phyloP scores from a whole-genome alignment of 1,284 basidiomycete species.

The Blastosporella zonata region DNA sequence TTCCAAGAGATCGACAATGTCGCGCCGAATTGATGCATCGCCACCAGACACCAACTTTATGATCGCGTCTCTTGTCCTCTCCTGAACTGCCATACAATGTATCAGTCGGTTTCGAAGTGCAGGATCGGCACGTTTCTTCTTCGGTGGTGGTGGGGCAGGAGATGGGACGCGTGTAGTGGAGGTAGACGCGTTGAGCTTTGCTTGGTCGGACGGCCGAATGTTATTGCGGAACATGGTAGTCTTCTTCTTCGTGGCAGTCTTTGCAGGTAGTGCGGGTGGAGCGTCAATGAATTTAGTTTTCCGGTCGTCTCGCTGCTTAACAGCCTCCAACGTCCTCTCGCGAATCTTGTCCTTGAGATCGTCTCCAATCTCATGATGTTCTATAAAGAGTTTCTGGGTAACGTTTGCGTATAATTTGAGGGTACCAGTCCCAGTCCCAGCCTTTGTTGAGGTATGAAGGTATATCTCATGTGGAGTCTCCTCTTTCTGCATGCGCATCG shows the following conservation, averaged over 20 bases:
- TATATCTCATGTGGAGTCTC: constrained; percentile 65
- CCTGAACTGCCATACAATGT: constrained; percentile 49
- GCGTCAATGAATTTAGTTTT: constrained; percentile 52
- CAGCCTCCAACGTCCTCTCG: constrained; percentile 53
- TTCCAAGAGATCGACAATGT: constrained; percentile 43
- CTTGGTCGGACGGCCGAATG: constrained; percentile 29
- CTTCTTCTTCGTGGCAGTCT: constrained; percentile 32
- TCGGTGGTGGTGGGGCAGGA: constrained; percentile 25
- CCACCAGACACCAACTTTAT: constrained; percentile 40
- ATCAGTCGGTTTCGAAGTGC: constrained; percentile 46
- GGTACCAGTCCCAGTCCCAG: constrained; percentile 57
- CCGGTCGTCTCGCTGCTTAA: constrained; percentile 51
- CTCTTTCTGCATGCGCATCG: constrained; percentile 53
- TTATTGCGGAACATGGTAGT: constrained; percentile 36
- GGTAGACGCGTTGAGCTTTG: constrained; percentile 20
- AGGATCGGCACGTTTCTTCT: constrained; percentile 20
- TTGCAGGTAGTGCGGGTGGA: constrained; percentile 29
- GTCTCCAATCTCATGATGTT: constrained; percentile 50
- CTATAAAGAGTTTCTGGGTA: constrained; percentile 62
- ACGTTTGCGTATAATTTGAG: constrained; percentile 73
- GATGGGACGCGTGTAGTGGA: constrained; percentile 24
- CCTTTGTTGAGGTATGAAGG: constrained; percentile 54
- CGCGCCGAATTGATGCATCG: constrained; percentile 31
- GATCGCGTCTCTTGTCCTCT: constrained; percentile 44
- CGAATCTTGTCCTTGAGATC: constrained; percentile 53